phyloP scores from a whole-genome alignment of 306 rosid species.

The Lupinus albus region DNA sequence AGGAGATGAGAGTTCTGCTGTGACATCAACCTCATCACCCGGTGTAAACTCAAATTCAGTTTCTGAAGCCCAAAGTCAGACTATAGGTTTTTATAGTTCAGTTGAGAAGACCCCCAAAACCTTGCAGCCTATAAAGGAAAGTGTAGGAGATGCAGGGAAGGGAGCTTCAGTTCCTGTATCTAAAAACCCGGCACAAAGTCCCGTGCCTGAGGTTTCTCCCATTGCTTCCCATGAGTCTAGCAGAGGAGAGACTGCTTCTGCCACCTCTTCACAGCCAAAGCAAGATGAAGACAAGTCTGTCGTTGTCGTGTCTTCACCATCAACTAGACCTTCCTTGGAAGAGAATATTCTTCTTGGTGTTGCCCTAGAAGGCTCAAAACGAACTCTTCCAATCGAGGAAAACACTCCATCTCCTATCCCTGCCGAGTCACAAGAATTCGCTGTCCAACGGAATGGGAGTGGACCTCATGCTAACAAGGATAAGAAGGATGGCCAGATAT shows the following conservation, averaged over 20 bases:
- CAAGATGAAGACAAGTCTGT: constrained; percentile 65
- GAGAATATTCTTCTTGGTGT: constrained; percentile 93
- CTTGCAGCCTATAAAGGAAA: constrained; percentile 54
- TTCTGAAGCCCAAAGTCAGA: constrained; percentile 50
- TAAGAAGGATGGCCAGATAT: constrained; percentile 58
- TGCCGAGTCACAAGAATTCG: constrained; percentile 64
- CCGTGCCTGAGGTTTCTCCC: constrained; percentile 43
- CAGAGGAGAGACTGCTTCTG: constrained; percentile 49
- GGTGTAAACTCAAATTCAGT: constrained; percentile 39
- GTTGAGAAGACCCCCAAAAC: constrained; percentile 52
- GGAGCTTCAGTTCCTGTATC: constrained; percentile 45
- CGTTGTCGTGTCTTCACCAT: constrained; percentile 44
- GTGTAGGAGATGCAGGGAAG: constrained; percentile 49
- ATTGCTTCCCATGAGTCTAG: constrained; percentile 43
- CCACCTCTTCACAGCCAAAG: constrained; percentile 52
- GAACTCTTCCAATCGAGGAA: constrained; percentile 90
- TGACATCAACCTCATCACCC: constrained; percentile 43
- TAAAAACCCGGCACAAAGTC: constrained; percentile 44
- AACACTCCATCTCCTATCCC: constrained; percentile 50
- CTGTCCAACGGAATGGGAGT: constrained; percentile 56
- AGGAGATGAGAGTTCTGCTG: constrained; percentile 48
- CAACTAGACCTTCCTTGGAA: constrained; percentile 60
- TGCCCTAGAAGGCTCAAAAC: constrained; percentile 93
- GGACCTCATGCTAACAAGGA: constrained; percentile 59
- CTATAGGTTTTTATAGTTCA: constrained; percentile 40